These are phyloP conservation scores for Curvularia sp. DNA, from an alignment of 2,329 filamentous ascomycete genomes.

Conservation along the genomic window DNA sequence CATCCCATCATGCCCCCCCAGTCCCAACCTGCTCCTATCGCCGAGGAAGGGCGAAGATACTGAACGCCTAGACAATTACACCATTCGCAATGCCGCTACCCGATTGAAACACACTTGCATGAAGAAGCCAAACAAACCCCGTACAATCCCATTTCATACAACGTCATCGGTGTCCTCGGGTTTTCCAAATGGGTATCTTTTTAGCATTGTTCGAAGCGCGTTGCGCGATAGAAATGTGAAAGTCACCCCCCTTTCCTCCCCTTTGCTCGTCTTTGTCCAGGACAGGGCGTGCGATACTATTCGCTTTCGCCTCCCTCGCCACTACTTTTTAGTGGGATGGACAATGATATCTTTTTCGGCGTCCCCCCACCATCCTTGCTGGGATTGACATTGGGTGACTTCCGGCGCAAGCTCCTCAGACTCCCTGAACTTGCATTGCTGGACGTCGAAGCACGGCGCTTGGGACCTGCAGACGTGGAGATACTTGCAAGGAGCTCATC, in stretches of 20 bases:
- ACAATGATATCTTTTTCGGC: constrained; percentile 53
- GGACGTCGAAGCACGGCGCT: constrained; percentile 52
- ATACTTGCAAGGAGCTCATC: constrained; percentile 84
- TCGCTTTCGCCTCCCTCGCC: constrained; percentile 43
- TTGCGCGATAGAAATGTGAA: constrained; percentile 35
- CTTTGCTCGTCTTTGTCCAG: constrained; percentile 5
- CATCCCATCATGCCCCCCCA: constrained; percentile 24
- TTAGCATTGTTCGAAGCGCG: constrained; percentile 36
- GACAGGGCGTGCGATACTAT: constrained; percentile 20
- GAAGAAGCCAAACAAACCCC: constrained; percentile 25
- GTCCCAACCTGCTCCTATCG: constrained; percentile 15
- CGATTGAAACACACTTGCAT: constrained; percentile 27
- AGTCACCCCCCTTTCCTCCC: constrained; percentile 21
- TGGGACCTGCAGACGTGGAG: constrained; percentile 57
- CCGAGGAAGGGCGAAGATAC: constrained; percentile 19
- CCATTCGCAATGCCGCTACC: constrained; percentile 38
- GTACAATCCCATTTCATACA: constrained; percentile 44
- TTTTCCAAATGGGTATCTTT: constrained; percentile 47
- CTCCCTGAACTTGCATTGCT: constrained; percentile 46
- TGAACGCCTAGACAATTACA: constrained; percentile 37
- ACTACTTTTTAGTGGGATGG: constrained; percentile 50
- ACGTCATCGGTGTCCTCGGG: constrained; percentile 33
- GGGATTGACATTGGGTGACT: constrained; percentile 52
- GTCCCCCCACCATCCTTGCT: constrained; percentile 52
- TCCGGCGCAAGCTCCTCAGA: constrained; percentile 50